A percentile compares a stretch with the other conserved stretches of the same genome.
Evolutionary conservation across 2,329 filamentous ascomycete species (phyloP).

Genomic region (Ramularia collo-cygni): DNA sequence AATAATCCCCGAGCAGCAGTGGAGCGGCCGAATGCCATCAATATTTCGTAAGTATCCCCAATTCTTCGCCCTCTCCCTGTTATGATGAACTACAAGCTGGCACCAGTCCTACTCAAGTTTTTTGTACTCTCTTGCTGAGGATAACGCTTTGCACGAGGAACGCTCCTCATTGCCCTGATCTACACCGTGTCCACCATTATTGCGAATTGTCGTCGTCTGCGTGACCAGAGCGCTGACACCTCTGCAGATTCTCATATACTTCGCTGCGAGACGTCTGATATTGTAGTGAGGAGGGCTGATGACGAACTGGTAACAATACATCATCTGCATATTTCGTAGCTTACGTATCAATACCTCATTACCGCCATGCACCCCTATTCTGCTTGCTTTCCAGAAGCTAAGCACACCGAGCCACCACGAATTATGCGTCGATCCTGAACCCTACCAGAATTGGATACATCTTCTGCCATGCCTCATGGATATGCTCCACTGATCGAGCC

Average conservation of each 20-base stretch:
- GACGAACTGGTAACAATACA: no score
- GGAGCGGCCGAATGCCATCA: no score
- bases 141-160: slow-evolving; percentile 4
- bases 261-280: no score
- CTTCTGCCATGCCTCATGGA: slow-evolving; percentile 31
- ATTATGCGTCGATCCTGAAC: slow-evolving; percentile 4
- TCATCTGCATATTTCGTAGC: no score
- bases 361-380: background rate
- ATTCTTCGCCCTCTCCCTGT: background rate
- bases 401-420: background rate
- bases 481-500: slow-evolving; percentile 81
- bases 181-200: background rate
- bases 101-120: slow-evolving; percentile 1
- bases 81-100: slow-evolving; percentile 3
- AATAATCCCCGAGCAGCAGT: no score
- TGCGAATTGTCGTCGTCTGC: no score
- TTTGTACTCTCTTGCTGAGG: slow-evolving; percentile 2
- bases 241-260: no score
- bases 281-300: no score
- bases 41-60: no score
- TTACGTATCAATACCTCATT: background rate
- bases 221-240: no score
- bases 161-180: slow-evolving; percentile 2
- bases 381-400: no score
- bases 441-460: slow-evolving; percentile 8